Base-by-base conservation (phyloP, 441 rosid species). In the Erodium moschatum region DNA sequence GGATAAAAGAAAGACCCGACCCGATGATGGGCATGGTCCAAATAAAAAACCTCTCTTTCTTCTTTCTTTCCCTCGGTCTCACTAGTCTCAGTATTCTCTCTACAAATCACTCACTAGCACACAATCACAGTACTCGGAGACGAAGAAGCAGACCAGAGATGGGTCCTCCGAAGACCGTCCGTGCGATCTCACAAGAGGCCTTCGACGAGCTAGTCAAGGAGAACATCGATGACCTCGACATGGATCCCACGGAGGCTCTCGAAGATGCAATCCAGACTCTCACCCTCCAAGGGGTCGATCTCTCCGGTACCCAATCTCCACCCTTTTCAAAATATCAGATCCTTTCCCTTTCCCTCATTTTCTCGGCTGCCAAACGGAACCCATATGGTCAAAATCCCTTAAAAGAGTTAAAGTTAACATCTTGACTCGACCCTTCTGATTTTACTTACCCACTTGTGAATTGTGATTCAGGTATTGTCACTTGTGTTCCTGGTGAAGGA, bases 211-310 rank as follows among this genome's bases (percentile, higher is more conserved):
- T 91, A 20, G 96, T 91, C 13, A 87, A 80, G 66, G 97, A 91
- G 76, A 93, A 91, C 84, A 77, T 86, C 60, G 96, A 91, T 69
- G 97, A 88, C 44, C 89, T 93, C 0, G 93, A 86, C 1, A 91
- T 94, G 96, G 97, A 89, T 20, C 96, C 97, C 62, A 16, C 85
- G 64, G 97, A 94, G 73, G 96, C 98, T 44, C 91, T 94, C 40
- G 80, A 91, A 75, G 98, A 93, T 77, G 97, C 98, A 76, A 76
- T 93, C 64, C 72, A 89, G 11, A 82, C 98, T 18, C 95, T 93
- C 69, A 70, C 89, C 56, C 91, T 89, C 69, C 97, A 93, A 81
- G 90, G 93, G 87, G 98, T 89, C 71, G 93, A 89, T 91, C 90
- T 93, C 81, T 86, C 92, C 4, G 97, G 97, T 87, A 40, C 60